Percentiles rank a stretch among this genome's conserved stretches.
Conservation (phyloP, 768 basidiomycete genomes). For the Sporobolomyces roseus region DNA sequence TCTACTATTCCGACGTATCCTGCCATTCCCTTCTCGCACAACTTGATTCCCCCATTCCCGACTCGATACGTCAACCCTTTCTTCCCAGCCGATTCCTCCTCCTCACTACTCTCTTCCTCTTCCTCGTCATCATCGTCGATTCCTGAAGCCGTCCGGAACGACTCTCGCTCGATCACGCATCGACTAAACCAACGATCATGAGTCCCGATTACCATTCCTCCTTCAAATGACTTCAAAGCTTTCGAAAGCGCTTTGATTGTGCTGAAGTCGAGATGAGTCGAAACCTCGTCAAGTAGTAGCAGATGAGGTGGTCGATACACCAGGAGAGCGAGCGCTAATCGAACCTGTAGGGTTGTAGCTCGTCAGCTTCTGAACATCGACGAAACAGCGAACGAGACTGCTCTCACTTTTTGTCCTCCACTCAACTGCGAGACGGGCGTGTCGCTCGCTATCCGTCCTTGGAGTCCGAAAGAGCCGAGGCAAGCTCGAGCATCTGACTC, state of each 20-base stretch:
- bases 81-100: slow-evolving; percentile 29
- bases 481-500: slow-evolving; percentile 53
- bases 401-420: slow-evolving; percentile 58
- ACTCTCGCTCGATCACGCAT: slow-evolving; percentile 44
- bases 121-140: slow-evolving; percentile 44
- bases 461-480: slow-evolving; percentile 54
- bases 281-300: slow-evolving; percentile 57
- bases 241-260: slow-evolving; percentile 60
- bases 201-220: slow-evolving; percentile 62
- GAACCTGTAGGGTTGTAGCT: slow-evolving; percentile 51
- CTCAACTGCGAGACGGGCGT: slow-evolving; percentile 55
- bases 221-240: slow-evolving; percentile 56
- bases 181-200: slow-evolving; percentile 57
- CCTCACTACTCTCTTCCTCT: slow-evolving; percentile 35
- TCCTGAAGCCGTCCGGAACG: slow-evolving; percentile 39
- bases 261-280: slow-evolving; percentile 64
- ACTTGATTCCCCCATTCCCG: slow-evolving; percentile 44
- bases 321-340: slow-evolving; percentile 60
- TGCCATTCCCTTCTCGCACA: slow-evolving; percentile 46
- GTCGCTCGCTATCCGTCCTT: slow-evolving; percentile 52
- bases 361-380: neutral
- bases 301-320: slow-evolving; percentile 57
- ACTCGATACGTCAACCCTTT: slow-evolving; percentile 44
- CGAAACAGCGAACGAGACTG: neutral
- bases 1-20: slow-evolving; percentile 48